Base-by-base conservation (phyloP, 306 rosid genomes). In the Vigna nakashimae region DNA sequence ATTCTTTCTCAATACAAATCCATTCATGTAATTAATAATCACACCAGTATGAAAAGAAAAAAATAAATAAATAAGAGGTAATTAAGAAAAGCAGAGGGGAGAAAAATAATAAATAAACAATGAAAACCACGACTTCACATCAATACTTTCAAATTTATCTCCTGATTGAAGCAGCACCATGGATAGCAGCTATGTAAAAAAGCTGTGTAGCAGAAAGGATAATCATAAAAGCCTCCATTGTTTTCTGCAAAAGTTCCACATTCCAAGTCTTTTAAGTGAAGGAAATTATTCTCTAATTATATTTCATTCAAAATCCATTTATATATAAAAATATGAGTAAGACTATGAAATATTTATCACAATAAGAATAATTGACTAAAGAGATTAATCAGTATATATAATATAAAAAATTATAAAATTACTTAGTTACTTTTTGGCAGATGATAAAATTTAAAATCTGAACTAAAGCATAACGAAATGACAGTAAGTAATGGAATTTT, bases 141-240 rank as follows among this genome's bases (percentile, higher is more conserved):
- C 76, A 38, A 49, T 67, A 40, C 11, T 2, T 20, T 75, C 48
- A 50, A 53, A 24, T 69, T 75, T 18, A 79, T 81, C 90, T 84
- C 78, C 85, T 42, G 46, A 45, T 45, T 84, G 74, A 20, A 1
- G 71, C 79, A 51, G 76, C 90, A 24, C 85, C 80, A 70, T 93
- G 91, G 76, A 93, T 90, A 82, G 86, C 98, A 43, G 83, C 92
- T 17, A 96, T 83, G 78, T 96, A 96, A 63, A 90, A 64, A 65
- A 93, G 89, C 85, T 96, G 99, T 42, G 99, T 91, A 28, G 67
- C 98, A 17, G 99, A 84, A 50, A 96, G 96, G 84, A 96, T 96
- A 59, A 96, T 96, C 65, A 91, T 75, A 88, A 96, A 96, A 18
- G 96, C 96, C 78, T 96, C 98, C 94, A 96, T 90, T 40, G 98